These are phyloP conservation scores for Sporisorium iseilematis-ciliati DNA, from an alignment of 1,284 basidiomycete genomes.

Conservation along the genomic window DNA sequence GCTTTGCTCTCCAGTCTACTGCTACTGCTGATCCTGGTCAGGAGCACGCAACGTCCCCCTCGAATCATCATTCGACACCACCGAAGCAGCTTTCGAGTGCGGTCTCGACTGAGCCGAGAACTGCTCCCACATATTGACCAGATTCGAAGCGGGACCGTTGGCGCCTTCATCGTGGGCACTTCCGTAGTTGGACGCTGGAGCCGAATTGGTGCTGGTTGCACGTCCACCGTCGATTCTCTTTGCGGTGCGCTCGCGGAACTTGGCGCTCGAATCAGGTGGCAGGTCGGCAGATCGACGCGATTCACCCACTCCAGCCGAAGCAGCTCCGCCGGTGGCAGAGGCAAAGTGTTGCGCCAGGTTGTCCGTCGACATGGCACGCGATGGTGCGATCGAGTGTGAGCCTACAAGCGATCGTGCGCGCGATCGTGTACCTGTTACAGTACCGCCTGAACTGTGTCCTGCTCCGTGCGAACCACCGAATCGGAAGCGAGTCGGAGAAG, in stretches of 20 bases:
- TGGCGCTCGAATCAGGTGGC: constrained; percentile 58
- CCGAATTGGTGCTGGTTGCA: constrained; percentile 48
- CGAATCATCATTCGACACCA: constrained; percentile 39
- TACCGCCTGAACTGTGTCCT: constrained; percentile 18
- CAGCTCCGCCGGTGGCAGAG: constrained; percentile 6
- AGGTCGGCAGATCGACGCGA: constrained; percentile 46
- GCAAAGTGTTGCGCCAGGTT: constrained; percentile 52
- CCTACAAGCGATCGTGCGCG: constrained; percentile 55
- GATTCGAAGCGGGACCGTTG: constrained; percentile 17
- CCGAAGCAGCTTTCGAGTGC: constrained; percentile 40
- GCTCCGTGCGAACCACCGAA: constrained; percentile 25
- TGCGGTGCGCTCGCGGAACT: constrained; percentile 47
- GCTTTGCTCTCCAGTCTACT: background rate
- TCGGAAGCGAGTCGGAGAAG: constrained; percentile 56
- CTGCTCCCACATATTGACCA: constrained; percentile 51
- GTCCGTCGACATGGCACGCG: constrained; percentile 53
- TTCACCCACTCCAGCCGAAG: constrained; percentile 8
- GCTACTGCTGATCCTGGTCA: constrained; percentile 48
- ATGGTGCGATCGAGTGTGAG: constrained; percentile 33
- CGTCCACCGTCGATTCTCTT: constrained; percentile 49
- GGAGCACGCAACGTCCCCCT: constrained; percentile 38
- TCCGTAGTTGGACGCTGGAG: constrained; percentile 26
- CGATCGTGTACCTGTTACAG: constrained; percentile 59
- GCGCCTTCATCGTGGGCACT: constrained; percentile 9
- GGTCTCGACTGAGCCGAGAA: constrained; percentile 39